These are phyloP conservation scores for Karstenula rhodostoma DNA, from an alignment of 2,329 filamentous ascomycete genomes.

Conservation along the genomic window DNA sequence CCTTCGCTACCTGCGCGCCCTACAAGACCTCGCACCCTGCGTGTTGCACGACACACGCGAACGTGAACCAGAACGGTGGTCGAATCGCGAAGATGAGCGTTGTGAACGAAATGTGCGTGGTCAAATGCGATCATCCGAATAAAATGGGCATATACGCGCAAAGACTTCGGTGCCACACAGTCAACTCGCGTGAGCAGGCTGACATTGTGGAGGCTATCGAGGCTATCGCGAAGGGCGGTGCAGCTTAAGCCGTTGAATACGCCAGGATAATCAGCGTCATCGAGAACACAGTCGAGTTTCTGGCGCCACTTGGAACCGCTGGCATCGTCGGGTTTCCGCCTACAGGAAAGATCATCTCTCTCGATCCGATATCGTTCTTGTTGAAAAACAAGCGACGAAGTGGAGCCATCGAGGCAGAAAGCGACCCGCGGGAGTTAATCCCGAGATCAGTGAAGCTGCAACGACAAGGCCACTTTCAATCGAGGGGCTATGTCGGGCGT, in stretches of 20 bases:
- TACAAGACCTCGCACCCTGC: background rate
- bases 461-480: background rate
- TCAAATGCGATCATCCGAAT: background rate
- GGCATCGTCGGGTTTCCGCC: background rate
- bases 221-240: background rate
- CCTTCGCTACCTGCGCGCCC: slow-evolving; percentile 2
- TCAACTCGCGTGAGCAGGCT: background rate
- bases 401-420: background rate
- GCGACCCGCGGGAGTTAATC: background rate
- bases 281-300: background rate
- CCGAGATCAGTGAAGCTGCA: background rate
- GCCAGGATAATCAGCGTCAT: background rate
- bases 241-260: background rate
- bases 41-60: background rate
- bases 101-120: background rate
- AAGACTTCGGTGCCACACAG: background rate
- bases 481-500: background rate
- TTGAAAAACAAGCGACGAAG: background rate
- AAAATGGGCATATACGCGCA: background rate
- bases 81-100: background rate
- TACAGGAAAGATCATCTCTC: background rate
- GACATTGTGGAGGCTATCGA: background rate
- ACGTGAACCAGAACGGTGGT: background rate
- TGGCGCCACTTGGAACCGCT: background rate
- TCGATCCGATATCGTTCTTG: background rate